These are phyloP conservation scores for Adansonia gregorii DNA, from an alignment of 441 rosid species.

Conservation along the genomic window DNA sequence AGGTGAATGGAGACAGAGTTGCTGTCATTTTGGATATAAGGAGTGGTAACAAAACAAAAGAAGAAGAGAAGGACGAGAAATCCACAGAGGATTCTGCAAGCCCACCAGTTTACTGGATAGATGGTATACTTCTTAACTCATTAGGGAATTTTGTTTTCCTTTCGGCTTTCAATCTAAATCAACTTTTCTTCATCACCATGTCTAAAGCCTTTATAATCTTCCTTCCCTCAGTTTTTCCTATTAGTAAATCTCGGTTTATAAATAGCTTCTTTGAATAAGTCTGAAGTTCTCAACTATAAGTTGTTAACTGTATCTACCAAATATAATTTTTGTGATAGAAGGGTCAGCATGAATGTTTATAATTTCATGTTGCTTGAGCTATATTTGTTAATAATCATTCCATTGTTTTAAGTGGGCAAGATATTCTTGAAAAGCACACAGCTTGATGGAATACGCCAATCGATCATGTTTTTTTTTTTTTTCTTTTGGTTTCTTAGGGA, in stretches of 20 bases:
- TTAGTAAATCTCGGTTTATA: conserved; percentile 12
- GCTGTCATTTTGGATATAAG: conserved; percentile 73
- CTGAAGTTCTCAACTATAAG: neutral
- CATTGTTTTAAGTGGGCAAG: conserved; percentile 12
- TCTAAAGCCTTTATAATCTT: conserved; percentile 11
- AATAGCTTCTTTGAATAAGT: conserved; percentile 5
- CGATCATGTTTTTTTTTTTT: neutral
- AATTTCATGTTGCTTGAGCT: neutral
- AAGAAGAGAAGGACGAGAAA: conserved; percentile 43
- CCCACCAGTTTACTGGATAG: conserved; percentile 67
- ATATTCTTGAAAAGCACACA: neutral
- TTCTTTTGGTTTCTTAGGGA: neutral
- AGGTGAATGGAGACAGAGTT: conserved; percentile 73
- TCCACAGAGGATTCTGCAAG: conserved; percentile 42
- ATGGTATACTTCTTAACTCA: conserved; percentile 51
- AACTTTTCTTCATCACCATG: neutral
- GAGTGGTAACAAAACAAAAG: conserved; percentile 45
- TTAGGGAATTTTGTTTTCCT: neutral
- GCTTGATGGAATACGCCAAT: neutral
- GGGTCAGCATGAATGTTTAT: neutral
- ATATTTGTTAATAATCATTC: neutral
- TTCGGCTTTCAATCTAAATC: neutral
- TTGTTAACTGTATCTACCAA: neutral
- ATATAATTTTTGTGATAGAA: neutral
- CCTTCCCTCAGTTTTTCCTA: conserved; percentile 18